Evolutionary conservation across 139 green algal genomes (phyloP).

Genomic region (Raphidocelis subcapitata): DNA sequence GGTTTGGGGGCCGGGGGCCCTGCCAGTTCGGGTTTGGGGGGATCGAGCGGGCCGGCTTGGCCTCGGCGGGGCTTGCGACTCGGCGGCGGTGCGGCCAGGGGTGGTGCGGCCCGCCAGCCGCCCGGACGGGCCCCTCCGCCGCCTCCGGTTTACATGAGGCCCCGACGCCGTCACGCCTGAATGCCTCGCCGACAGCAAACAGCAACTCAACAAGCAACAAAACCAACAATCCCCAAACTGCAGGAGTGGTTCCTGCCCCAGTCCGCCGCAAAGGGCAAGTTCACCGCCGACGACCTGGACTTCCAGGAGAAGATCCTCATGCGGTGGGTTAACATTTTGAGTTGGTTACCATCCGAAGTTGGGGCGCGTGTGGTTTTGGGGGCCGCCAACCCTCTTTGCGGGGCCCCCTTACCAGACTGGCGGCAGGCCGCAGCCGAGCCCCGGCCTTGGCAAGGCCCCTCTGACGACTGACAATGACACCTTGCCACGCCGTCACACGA

Average conservation of each 20-base stretch:
- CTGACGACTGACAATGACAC: too few relatives aligned
- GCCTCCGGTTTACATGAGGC: not conserved
- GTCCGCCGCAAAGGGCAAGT: slow-evolving; percentile 41
- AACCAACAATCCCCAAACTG: too few relatives aligned
- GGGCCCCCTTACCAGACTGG: too few relatives aligned
- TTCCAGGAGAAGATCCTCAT: slow-evolving; percentile 93
- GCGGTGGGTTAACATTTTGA: too few relatives aligned
- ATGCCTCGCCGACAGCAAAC: not conserved
- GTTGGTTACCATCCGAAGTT: too few relatives aligned
- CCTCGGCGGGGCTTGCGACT: not conserved
- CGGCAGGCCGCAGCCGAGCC: too few relatives aligned
- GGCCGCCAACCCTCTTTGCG: too few relatives aligned
- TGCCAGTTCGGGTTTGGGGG: not conserved
- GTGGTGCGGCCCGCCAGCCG: not conserved
- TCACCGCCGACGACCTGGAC: slow-evolving; percentile 73
- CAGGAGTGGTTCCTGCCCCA: slow-evolving; percentile 3
- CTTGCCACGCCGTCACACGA: too few relatives aligned
- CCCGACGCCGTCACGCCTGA: not conserved
- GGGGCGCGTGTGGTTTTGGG: too few relatives aligned
- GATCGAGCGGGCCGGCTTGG: not conserved
- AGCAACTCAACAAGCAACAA: too few relatives aligned
- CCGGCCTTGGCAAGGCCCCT: too few relatives aligned
- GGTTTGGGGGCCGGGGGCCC: not conserved
- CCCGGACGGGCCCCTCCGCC: not conserved
- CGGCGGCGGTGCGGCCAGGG: not conserved